Evolutionary conservation across 441 rosid species (phyloP).

Genomic region (Heliophila coronopifolia): DNA sequence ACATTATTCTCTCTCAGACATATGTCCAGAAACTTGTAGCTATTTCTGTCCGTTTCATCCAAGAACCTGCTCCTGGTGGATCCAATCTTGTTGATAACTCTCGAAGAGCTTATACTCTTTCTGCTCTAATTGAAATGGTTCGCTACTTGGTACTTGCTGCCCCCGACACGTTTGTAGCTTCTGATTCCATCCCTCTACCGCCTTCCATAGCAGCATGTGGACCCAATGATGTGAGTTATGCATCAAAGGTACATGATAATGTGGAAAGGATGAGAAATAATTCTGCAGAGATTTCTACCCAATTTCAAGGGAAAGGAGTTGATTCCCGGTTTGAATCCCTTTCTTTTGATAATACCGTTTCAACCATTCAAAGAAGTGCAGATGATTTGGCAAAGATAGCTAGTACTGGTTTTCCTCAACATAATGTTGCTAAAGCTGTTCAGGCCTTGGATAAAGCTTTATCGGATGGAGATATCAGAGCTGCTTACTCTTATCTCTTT

Average conservation of each 20-base stretch:
- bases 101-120: constrained; percentile 80
- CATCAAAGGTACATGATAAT: constrained; percentile 66
- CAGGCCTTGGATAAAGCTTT: constrained; percentile 88
- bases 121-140: constrained; percentile 90
- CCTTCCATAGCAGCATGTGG: constrained; percentile 65
- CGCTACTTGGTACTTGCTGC: constrained; percentile 86
- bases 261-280: constrained; percentile 51
- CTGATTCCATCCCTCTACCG: constrained; percentile 96
- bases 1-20: constrained; percentile 79
- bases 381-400: constrained; percentile 74
- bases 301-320: constrained; percentile 54
- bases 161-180: constrained; percentile 92
- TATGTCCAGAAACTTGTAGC: constrained; percentile 74
- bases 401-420: constrained; percentile 60
- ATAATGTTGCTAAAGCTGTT: constrained; percentile 76
- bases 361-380: constrained; percentile 68
- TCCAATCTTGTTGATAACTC: constrained; percentile 95
- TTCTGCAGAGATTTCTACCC: constrained; percentile 44
- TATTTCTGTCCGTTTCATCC: constrained; percentile 69
- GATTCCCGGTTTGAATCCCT: constrained; percentile 69
- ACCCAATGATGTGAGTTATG: constrained; percentile 59
- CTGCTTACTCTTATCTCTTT: constrained; percentile 65
- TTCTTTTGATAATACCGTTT: constrained; percentile 64
- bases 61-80: constrained; percentile 88
- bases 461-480: constrained; percentile 64